phyloP scores from a whole-genome alignment of 73 alveolate species.

The Effrenium voratum region DNA sequence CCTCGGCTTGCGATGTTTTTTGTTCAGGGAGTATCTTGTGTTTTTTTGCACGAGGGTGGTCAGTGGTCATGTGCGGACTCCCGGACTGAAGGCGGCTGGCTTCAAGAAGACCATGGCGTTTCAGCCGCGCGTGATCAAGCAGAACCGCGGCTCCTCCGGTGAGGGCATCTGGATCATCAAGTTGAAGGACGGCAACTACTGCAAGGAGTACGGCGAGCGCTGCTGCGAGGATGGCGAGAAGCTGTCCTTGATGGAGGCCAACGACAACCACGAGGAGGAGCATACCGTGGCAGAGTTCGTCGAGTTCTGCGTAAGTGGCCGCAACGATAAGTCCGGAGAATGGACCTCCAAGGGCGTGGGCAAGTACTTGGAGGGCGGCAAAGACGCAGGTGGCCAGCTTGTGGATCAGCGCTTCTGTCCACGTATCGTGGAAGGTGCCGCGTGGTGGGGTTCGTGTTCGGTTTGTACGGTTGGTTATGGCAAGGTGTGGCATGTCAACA shows the following conservation, averaged over 20 bases:
- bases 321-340: conserved; percentile 15
- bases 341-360: conserved; percentile 92
- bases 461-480: too few species aligned
- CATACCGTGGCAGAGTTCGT: conserved; percentile 63
- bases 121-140: conserved; percentile 83
- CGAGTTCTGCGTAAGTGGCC: conserved; percentile 63
- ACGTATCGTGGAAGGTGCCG: conserved; percentile 94
- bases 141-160: conserved; percentile 75
- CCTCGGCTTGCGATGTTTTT: too few species aligned
- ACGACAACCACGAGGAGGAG: conserved; percentile 71
- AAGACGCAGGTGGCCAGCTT: conserved; percentile 82
- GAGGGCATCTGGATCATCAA: conserved; percentile 61
- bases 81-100: too few species aligned
- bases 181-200: conserved; percentile 18
- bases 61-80: too few species aligned
- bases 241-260: conserved; percentile 65
- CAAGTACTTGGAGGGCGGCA: conserved; percentile 84
- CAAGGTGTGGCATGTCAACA: too few species aligned
- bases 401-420: conserved; percentile 93
- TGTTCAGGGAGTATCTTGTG: too few species aligned
- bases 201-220: conserved; percentile 52
- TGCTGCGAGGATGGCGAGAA: conserved; percentile 65
- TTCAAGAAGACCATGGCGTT: conserved; percentile 57
- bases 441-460: too few species aligned
- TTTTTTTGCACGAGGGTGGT: too few species aligned